Evolutionary conservation across 768 basidiomycete species (phyloP).

Genomic region (Gloeostereum incarnatum): DNA sequence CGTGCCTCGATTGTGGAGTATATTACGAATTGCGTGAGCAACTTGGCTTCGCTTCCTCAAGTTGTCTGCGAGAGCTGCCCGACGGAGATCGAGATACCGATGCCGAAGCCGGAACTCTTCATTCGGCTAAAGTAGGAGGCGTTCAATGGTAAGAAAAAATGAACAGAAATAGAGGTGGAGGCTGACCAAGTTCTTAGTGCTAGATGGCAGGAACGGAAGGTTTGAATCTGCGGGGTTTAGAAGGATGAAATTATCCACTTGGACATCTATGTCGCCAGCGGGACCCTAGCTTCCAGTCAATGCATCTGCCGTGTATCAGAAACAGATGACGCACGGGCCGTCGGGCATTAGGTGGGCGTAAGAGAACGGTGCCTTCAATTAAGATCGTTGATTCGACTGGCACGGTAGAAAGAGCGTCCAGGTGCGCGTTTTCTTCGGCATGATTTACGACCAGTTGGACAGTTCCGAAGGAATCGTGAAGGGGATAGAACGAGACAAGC

Average conservation of each 20-base stretch:
- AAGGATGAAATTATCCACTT: slow-evolving; percentile 57
- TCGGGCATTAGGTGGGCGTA: slow-evolving; percentile 52
- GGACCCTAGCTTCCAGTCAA: slow-evolving; percentile 28
- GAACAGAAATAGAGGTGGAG: slow-evolving; percentile 5
- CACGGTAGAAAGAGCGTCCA: slow-evolving; percentile 43
- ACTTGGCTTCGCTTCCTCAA: slow-evolving; percentile 76
- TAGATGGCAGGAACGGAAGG: slow-evolving; percentile 83
- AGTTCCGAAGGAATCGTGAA: slow-evolving; percentile 70
- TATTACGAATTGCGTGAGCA: slow-evolving; percentile 65
- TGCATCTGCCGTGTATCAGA: slow-evolving; percentile 2
- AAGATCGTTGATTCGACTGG: slow-evolving; percentile 75
- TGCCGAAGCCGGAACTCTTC: slow-evolving; percentile 81
- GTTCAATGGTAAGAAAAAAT: slow-evolving; percentile 7
- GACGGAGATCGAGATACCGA: slow-evolving; percentile 84
- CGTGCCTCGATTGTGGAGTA: slow-evolving; percentile 67
- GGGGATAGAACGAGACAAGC: slow-evolving; percentile 74
- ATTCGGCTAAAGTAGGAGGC: slow-evolving; percentile 45
- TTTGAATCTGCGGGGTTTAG: slow-evolving; percentile 67
- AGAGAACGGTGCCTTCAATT: slow-evolving; percentile 62
- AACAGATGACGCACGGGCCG: slow-evolving; percentile 39
- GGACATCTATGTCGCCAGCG: slow-evolving; percentile 76
- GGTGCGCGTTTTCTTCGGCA: slow-evolving; percentile 19
- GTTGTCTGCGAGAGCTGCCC: slow-evolving; percentile 65
- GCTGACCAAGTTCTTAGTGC: slow-evolving; percentile 65
- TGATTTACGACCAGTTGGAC: slow-evolving; percentile 71